phyloP scores from a whole-genome alignment of 2,329 filamentous ascomycete genomes.

The Onygenales sp. region DNA sequence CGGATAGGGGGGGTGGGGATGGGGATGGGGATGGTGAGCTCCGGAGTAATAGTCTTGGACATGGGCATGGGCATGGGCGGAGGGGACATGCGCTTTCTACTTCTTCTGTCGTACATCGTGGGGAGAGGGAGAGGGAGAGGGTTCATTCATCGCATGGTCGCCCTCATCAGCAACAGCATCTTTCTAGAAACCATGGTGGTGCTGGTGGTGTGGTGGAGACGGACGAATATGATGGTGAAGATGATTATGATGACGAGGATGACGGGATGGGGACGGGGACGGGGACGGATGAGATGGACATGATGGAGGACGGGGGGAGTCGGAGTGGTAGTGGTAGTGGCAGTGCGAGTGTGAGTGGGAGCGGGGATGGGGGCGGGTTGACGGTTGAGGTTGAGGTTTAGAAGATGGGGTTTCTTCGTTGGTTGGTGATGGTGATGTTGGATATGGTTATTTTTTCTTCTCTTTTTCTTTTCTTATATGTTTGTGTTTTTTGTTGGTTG shows the following conservation, averaged over 20 bases:
- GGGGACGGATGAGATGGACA: conserved; percentile 6
- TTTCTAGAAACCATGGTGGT: conserved; percentile 22
- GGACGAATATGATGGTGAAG: conserved; percentile 11
- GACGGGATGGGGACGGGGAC: conserved; percentile 11
- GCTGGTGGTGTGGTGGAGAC: conserved; percentile 36
- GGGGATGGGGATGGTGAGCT: too few relatives aligned
- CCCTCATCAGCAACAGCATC: not conserved
- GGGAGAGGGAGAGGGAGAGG: not conserved
- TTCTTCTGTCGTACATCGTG: not conserved
- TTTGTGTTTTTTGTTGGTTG: not conserved
- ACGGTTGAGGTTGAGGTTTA: conserved; percentile 14
- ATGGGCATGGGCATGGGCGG: not conserved
- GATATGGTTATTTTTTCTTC: not conserved
- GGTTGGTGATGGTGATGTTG: not conserved
- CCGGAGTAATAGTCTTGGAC: too few relatives aligned
- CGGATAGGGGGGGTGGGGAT: too few relatives aligned
- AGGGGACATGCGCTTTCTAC: not conserved
- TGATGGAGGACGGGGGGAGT: not conserved
- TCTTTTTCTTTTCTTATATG: not conserved
- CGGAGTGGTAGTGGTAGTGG: conserved; percentile 1
- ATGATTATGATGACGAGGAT: conserved; percentile 9
- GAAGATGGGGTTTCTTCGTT: not conserved
- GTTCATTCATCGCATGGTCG: conserved; percentile 1
- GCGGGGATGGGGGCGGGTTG: conserved; percentile 7
- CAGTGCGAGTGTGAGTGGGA: too few relatives aligned